These are phyloP conservation scores for Hericium rajendrae DNA, from an alignment of 768 basidiomycete species.

Conservation along the genomic window DNA sequence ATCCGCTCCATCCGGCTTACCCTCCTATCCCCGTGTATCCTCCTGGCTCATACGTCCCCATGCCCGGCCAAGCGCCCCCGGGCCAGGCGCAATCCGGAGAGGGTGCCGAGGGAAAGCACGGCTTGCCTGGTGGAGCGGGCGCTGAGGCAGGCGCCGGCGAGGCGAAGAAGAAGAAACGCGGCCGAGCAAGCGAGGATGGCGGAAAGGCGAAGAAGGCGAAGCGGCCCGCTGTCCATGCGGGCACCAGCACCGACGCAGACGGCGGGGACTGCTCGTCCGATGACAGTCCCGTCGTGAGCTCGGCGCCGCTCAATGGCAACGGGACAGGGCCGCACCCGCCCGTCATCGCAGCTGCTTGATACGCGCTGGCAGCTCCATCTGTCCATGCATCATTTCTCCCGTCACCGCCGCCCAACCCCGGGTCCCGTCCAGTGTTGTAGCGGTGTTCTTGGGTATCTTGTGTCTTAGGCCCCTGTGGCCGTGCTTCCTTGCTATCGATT, in stretches of 20 bases:
- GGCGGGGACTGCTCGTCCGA: slow-evolving; percentile 21
- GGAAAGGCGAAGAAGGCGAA: slow-evolving; percentile 18
- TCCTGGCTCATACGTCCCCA: slow-evolving; percentile 17
- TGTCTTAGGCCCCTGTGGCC: not conserved
- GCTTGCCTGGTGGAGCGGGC: not conserved
- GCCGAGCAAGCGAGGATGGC: slow-evolving; percentile 8
- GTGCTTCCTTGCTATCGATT: not conserved
- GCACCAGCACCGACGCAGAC: slow-evolving; percentile 1
- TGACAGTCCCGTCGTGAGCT: slow-evolving; percentile 22
- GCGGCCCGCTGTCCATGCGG: not conserved
- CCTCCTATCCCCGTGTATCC: slow-evolving; percentile 22
- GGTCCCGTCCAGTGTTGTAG: not conserved
- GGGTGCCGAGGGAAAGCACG: not conserved
- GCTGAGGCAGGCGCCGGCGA: slow-evolving; percentile 15
- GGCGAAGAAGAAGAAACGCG: slow-evolving; percentile 11
- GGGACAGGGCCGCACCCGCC: slow-evolving; percentile 9
- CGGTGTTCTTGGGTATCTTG: not conserved
- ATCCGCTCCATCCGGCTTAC: slow-evolving; percentile 28
- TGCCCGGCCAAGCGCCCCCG: slow-evolving; percentile 6
- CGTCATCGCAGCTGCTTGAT: slow-evolving; percentile 13
- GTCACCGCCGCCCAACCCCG: not conserved
- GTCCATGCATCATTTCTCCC: not conserved
- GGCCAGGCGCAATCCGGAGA: not conserved
- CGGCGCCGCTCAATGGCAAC: slow-evolving; percentile 18
- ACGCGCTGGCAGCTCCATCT: not conserved